Evolutionary conservation across 2,329 filamentous ascomycete genomes (phyloP), one percentile per base, ranked within the genome.

Genomic region (Eutypa lata): DNA sequence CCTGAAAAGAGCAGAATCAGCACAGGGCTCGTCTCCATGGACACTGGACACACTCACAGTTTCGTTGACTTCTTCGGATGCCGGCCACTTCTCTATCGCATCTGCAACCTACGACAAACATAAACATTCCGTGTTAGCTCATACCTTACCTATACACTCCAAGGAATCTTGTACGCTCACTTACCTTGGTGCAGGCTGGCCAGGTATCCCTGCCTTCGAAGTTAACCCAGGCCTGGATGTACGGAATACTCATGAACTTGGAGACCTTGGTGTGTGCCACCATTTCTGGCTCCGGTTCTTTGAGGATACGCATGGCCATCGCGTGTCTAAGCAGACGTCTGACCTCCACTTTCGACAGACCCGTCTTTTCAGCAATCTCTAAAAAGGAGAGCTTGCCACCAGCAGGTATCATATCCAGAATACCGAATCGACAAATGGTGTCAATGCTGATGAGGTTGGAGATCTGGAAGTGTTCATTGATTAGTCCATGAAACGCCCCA

Each of bases 251-350:
- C 1, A 64, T 48, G 26, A 55, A 49, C 42, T 59, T 63, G 35
- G 62, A 65, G 16, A 54, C 53, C 31, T 53, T 53, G 1, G 65
- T 68, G 54, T 69, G 66, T n/a, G 62, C 61, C 3, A 68, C 65
- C 45, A 64, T 53, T 18, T 59, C 66, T 2, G 61, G 52, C n/a
- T 60, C 51, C 1, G 65, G 62, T 44, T 70, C 66, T 5, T 31
- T 52, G 40, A 70, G 65, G 28, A 70, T 56, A 8, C 57, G 62
- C 55, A 67, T 60, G 3, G 62, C 55, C 52, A 68, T 68, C 18
- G 66, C 63, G 37, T 66, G 57, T 21, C 64, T 50, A 21, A 70
- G 54, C 7, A 70, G 47, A n/a, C 65, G 63, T 38, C 56, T 44
- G 16, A 64, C 51, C 14, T 18, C 35, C 18, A 46, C 65, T 54